Evolutionary conservation across 2,329 filamentous ascomycete species (phyloP), one percentile per base, ranked within the genome.

Genomic region (Monilinia fructigena): DNA sequence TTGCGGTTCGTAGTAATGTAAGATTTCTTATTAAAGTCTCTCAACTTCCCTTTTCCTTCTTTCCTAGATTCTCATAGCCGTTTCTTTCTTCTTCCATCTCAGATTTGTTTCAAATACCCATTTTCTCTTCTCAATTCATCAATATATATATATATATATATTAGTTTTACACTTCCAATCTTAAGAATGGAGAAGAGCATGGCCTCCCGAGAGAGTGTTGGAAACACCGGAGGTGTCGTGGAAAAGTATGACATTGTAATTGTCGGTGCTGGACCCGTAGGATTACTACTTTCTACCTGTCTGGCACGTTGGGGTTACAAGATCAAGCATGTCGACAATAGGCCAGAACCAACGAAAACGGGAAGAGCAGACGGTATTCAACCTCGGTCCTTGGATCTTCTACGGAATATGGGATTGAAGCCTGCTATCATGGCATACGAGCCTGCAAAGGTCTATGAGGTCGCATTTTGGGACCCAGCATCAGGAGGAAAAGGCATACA

Each of bases 291-390:
- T 31, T 95, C 92, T 11, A 93, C 93, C 40, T 94, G 91, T 76
- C 85, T 97, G 69, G 91, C 92, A 68, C 85, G 93, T 80, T 97
- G 93, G 92, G 93, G 93, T 26, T 97, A 97, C 82, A 92, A 87
- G 77, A 92, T 97, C 78, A 96, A 94, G 82, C 92, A 97, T 79
- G 92, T 97, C 75, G 93, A 97, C 80, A 96, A 96, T 79, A 85
- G 93, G 67, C 83, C 92, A 2, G 90, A 94, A 74, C 93, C 93
- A 20, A 97, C 93, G 16, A 81, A 86, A 2, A 96, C 92, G 26
- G 93, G 93, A 63, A 90, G 93, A 70, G 93, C 93, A 66, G 93
- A 97, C 78, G 93, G 92, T 69, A 96, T 97, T 67, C 93, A 97
- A 79, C 93, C 93, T 48, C 88, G 93, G 50, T 96, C 93, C 0